These are phyloP conservation scores for Casuarina equisetifolia DNA, from an alignment of 306 rosid species.

Conservation along the genomic window DNA sequence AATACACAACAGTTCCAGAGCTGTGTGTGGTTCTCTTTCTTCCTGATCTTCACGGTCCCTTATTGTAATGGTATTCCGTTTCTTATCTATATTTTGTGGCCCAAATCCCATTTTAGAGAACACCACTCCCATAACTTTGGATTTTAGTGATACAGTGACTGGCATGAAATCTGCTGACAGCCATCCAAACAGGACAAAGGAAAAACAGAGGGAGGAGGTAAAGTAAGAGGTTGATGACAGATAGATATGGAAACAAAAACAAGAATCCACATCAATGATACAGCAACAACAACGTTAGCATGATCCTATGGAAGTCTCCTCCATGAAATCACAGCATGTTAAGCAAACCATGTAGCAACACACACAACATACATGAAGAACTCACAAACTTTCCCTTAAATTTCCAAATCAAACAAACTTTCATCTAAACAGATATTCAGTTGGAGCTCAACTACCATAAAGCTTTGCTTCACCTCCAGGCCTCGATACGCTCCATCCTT, in stretches of 20 bases:
- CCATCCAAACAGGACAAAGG: neutral
- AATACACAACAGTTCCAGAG: neutral
- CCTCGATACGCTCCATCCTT: slow-evolving; percentile 55
- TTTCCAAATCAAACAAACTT: slow-evolving; percentile 39
- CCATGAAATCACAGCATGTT: slow-evolving; percentile 39
- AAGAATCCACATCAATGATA: slow-evolving; percentile 31
- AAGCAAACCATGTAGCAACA: slow-evolving; percentile 31
- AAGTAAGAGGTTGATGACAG: slow-evolving; percentile 19
- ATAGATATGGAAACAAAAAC: slow-evolving; percentile 26
- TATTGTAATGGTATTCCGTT: slow-evolving; percentile 4
- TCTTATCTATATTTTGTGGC: slow-evolving; percentile 18
- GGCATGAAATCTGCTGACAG: neutral
- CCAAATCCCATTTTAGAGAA: neutral
- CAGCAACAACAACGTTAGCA: slow-evolving; percentile 37
- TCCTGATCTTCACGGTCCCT: slow-evolving; percentile 4
- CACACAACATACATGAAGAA: slow-evolving; percentile 30
- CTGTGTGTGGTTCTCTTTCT: slow-evolving; percentile 31
- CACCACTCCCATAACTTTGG: too few relatives aligned
- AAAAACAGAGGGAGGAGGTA: neutral
- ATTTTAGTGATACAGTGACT: too few relatives aligned
- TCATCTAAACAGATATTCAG: slow-evolving; percentile 32
- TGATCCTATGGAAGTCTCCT: slow-evolving; percentile 25
- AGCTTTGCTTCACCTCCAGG: slow-evolving; percentile 58
- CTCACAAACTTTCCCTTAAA: slow-evolving; percentile 41
- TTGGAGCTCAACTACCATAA: neutral